Conservation (phyloP, 306 rosid species). For the Prunus mongolica region DNA sequence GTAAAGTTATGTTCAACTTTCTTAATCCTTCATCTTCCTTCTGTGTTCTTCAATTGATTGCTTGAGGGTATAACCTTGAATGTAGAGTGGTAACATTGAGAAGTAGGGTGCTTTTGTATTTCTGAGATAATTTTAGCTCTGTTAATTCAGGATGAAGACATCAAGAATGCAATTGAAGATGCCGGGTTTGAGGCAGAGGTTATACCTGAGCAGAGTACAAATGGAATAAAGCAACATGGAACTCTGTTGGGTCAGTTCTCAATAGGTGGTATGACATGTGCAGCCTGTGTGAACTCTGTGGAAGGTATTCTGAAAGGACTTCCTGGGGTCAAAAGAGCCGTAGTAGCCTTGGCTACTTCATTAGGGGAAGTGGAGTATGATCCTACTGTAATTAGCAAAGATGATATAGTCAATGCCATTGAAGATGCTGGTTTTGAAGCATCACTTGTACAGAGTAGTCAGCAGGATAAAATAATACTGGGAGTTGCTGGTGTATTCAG, state of each 20-base stretch:
- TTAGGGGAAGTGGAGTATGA: slow-evolving; percentile 93
- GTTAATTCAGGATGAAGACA: slow-evolving; percentile 67
- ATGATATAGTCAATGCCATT: slow-evolving; percentile 76
- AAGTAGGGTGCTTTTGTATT: not conserved
- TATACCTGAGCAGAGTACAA: slow-evolving; percentile 62
- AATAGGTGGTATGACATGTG: slow-evolving; percentile 98
- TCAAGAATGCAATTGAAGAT: slow-evolving; percentile 88
- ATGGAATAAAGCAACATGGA: slow-evolving; percentile 52
- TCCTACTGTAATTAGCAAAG: slow-evolving; percentile 62
- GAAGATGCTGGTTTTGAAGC: slow-evolving; percentile 97
- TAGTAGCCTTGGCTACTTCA: slow-evolving; percentile 90
- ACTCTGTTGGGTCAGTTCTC: slow-evolving; percentile 81
- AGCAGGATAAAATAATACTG: slow-evolving; percentile 67
- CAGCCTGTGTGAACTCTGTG: slow-evolving; percentile 96
- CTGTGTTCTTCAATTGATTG: not conserved
- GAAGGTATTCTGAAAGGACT: slow-evolving; percentile 77
- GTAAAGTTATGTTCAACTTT: not conserved
- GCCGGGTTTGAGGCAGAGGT: slow-evolving; percentile 97
- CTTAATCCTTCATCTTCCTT: not conserved
- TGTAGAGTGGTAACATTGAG: not conserved
- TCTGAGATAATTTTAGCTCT: slow-evolving; percentile 25
- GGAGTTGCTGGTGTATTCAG: slow-evolving; percentile 67
- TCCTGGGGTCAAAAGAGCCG: slow-evolving; percentile 86
- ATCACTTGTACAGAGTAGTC: slow-evolving; percentile 76
- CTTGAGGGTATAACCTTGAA: not conserved